Conservation (phyloP, 768 basidiomycete species). For the Naganishia onofrii region DNA sequence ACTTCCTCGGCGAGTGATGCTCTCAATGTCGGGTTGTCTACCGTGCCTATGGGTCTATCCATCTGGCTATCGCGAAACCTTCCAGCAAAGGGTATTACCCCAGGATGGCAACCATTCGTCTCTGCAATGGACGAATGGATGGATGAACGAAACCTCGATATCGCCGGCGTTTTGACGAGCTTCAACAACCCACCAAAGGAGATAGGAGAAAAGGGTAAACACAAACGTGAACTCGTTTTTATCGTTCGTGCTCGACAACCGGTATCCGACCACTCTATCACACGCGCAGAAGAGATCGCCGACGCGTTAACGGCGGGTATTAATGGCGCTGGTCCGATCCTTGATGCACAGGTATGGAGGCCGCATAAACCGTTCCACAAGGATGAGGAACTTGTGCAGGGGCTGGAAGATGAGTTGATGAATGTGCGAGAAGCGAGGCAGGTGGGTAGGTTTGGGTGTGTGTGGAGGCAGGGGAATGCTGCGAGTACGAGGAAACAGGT, state of each 20-base stretch:
- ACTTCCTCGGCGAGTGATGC: constrained; percentile 55
- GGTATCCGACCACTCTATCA: constrained; percentile 38
- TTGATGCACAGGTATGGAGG: constrained; percentile 58
- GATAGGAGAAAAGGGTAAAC: constrained; percentile 63
- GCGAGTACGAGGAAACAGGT: constrained; percentile 54
- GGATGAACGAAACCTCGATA: constrained; percentile 62
- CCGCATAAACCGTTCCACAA: constrained; percentile 44
- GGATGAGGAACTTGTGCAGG: constrained; percentile 31
- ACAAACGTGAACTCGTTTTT: constrained; percentile 38
- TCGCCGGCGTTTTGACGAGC: constrained; percentile 77
- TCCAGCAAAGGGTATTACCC: constrained; percentile 16
- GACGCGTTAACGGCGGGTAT: constrained; percentile 61
- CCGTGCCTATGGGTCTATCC: constrained; percentile 70
- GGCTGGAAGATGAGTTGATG: constrained; percentile 25
- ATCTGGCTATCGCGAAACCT: constrained; percentile 58
- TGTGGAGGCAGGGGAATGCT: constrained; percentile 54
- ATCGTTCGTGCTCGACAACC: constrained; percentile 63
- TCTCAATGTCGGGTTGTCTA: constrained; percentile 72
- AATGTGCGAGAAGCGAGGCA: constrained; percentile 22
- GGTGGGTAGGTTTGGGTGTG: constrained; percentile 38
- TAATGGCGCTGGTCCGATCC: constrained; percentile 57
- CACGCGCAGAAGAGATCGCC: constrained; percentile 53
- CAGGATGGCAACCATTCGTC: constrained; percentile 51
- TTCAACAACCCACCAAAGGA: constrained; percentile 53
- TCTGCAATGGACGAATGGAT: constrained; percentile 61